These are phyloP conservation scores for Strobilomyces dryophilus DNA, from an alignment of 768 basidiomycete genomes.

Conservation along the genomic window DNA sequence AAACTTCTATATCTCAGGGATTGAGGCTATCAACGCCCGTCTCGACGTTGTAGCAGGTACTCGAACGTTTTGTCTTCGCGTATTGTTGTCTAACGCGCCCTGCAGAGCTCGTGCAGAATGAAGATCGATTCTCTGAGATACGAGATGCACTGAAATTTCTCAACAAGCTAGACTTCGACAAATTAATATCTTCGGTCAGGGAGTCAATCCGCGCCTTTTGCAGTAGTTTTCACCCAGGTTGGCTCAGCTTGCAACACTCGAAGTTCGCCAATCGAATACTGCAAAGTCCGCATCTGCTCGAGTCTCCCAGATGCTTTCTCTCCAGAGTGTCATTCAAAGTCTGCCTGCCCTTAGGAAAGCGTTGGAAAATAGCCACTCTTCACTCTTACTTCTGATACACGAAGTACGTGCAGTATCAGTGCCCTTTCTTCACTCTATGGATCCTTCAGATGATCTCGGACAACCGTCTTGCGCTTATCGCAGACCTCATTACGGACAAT, in stretches of 20 bases:
- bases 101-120: constrained; percentile 70
- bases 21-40: constrained; percentile 68
- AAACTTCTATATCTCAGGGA: constrained; percentile 2
- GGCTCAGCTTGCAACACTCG: constrained; percentile 61
- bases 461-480: constrained; percentile 61
- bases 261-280: constrained; percentile 48
- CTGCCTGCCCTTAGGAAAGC: constrained; percentile 62
- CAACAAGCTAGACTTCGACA: constrained; percentile 86
- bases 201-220: not conserved
- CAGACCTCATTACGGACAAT: constrained; percentile 50
- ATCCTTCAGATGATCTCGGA: constrained; percentile 65
- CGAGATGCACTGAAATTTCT: constrained; percentile 65
- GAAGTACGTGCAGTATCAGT: constrained; percentile 39
- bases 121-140: constrained; percentile 67
- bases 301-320: constrained; percentile 73
- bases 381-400: constrained; percentile 57
- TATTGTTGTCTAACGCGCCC: constrained; percentile 2
- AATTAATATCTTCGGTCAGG: constrained; percentile 66
- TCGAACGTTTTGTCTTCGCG: not conserved
- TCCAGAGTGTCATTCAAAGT: constrained; percentile 68
- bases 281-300: constrained; percentile 65
- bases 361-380: constrained; percentile 52
- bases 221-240: not conserved
- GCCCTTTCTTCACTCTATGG: not conserved
- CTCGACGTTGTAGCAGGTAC: constrained; percentile 84